phyloP scores from a whole-genome alignment of 139 green algal species.

The Closterium sp. region DNA sequence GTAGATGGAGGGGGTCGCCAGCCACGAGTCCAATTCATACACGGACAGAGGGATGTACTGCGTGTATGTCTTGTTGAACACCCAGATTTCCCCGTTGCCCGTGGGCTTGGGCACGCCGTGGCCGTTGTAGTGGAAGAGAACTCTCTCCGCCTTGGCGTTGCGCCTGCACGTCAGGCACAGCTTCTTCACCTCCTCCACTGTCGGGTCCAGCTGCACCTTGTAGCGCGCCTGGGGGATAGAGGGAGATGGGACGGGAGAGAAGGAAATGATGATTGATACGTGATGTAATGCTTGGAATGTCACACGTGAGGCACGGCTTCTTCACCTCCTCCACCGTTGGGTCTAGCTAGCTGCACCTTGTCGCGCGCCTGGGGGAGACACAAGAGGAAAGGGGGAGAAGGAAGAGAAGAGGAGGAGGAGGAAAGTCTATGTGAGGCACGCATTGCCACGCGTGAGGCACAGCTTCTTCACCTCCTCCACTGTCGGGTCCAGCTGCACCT shows the following conservation, averaged over 20 bases:
- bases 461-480: conserved; percentile 98
- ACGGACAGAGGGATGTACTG: conserved; percentile 99
- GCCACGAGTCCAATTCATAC: conserved; percentile 94
- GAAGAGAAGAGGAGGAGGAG: not conserved
- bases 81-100: conserved; percentile 94
- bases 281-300: not conserved
- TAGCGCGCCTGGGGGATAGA: conserved; percentile 63
- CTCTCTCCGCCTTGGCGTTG: conserved; percentile 87
- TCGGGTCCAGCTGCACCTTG: conserved; percentile 95
- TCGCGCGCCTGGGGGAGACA: conserved; percentile 60
- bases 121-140: conserved; percentile 99
- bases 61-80: conserved; percentile 96
- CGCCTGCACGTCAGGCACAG: conserved; percentile 78
- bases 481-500: conserved; percentile 94
- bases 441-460: conserved; percentile 38
- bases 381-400: not conserved
- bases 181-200: conserved; percentile 97
- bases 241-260: not conserved
- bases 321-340: conserved; percentile 79
- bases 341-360: conserved; percentile 93
- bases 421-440: not conserved
- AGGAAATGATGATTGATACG: not conserved
- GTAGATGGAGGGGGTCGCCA: conserved; percentile 91
- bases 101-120: conserved; percentile 97
- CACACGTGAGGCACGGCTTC: not conserved